Evolutionary conservation across 1,139 yeast genomes (phyloP), one percentile per base, ranked within the genome.

Genomic region (Yamadazyma friedrichii): DNA sequence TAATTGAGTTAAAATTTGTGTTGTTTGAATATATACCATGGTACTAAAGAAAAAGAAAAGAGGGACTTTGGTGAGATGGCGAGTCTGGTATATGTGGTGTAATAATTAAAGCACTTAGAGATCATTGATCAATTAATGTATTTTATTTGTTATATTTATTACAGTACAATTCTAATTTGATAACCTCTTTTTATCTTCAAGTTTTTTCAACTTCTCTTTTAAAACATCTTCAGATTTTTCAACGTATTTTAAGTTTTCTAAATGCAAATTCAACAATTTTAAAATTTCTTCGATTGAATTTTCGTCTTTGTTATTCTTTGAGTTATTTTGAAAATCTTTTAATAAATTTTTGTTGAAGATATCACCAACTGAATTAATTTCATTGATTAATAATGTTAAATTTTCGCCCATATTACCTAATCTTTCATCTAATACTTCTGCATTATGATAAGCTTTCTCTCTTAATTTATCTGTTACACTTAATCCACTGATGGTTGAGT

Each of bases 211-310:
- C 62, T 87, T 86, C 33, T 78, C 77, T 58, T 84, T 87, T 55
- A 93, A 71, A 30, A 70, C 69, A 15, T 75, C 74, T 44, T 95
- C 88, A 45, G 82, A 78, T 45, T 75, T 75, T 55, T 93, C 96
- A 44, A 93, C 80, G 73, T 93, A 91, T 59, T 84, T 88, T 62
- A 93, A 74, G 50, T 95, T 88, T 49, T 91, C 94, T 60, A 93
- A 70, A 61, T 93, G 98, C 38, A 89, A 79, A 58, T 93, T 91
- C 59, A 93, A 76, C 48, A 94, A 74, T 61, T 83, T 84, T 36
- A 94, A 84, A 49, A 93, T 79, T 53, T 78, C 83, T 53, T 72
- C 86, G 58, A 61, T 80, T 56, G 65, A 84, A 46, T 81, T 84
- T 9, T 56, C 64, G 16, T 54, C 59, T 9, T 64, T 64, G 8